Evolutionary conservation across 495 filamentous ascomycete genomes (phyloP).

Genomic region (Aspergillus cavernicola): DNA sequence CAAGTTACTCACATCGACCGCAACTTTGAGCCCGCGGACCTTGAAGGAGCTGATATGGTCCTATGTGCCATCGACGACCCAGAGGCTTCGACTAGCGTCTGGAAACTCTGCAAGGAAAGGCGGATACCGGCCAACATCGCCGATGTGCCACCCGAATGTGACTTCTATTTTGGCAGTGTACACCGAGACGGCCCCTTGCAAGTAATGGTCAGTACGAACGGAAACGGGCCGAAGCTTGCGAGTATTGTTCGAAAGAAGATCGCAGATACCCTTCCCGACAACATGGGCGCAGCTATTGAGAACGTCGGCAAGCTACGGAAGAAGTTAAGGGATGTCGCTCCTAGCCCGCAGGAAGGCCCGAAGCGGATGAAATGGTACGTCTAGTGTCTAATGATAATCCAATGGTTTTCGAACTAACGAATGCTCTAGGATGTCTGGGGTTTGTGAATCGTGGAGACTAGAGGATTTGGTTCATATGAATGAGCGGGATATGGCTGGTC

Average conservation of each 20-base stretch:
- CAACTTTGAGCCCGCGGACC: conserved; percentile 74
- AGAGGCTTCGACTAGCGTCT: conserved; percentile 77
- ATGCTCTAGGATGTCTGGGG: conserved; percentile 69
- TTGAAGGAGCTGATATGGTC: conserved; percentile 80
- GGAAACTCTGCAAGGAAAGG: conserved; percentile 82
- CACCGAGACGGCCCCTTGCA: conserved; percentile 94
- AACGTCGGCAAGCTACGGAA: conserved; percentile 75
- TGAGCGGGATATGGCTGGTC: conserved; percentile 75
- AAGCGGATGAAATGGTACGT: conserved; percentile 88
- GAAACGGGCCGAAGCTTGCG: conserved; percentile 89
- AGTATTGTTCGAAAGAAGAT: conserved; percentile 83
- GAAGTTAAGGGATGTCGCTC: conserved; percentile 75
- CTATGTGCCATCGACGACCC: conserved; percentile 92
- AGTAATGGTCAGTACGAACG: conserved; percentile 98
- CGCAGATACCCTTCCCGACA: conserved; percentile 65
- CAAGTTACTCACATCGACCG: conserved; percentile 77
- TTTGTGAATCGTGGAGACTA: conserved; percentile 83
- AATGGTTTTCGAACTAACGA: neutral
- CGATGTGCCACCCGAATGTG: conserved; percentile 93
- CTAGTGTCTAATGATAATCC: neutral
- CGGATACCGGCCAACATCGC: conserved; percentile 92
- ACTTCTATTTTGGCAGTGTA: conserved; percentile 96
- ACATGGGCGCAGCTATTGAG: conserved; percentile 77
- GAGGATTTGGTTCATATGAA: conserved; percentile 83
- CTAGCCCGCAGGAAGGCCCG: conserved; percentile 65